Percentiles rank a stretch among this genome's conserved stretches.
Conservation (phyloP, 495 filamentous ascomycete species). For the Annulohypoxylon maeteangense region DNA sequence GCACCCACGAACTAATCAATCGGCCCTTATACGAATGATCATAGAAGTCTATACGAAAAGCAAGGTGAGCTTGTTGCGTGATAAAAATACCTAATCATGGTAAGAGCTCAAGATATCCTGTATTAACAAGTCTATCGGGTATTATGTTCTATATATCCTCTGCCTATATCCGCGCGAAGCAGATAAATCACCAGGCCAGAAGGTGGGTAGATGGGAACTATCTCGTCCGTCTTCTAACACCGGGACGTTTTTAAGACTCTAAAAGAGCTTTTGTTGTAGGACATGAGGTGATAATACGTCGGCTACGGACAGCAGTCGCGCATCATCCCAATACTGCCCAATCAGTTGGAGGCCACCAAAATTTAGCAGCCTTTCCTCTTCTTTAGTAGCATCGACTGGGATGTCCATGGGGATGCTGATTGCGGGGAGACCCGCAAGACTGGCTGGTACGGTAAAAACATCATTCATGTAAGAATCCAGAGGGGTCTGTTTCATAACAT, state of each 20-base stretch:
- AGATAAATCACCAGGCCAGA: not conserved
- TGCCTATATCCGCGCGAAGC: not conserved
- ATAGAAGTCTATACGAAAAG: not conserved
- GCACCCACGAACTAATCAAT: not conserved
- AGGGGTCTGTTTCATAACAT: slow-evolving; percentile 54
- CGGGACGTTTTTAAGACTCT: not conserved
- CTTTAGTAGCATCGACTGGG: slow-evolving; percentile 44
- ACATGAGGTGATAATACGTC: slow-evolving; percentile 39
- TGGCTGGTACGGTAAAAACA: slow-evolving; percentile 95
- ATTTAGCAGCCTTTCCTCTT: slow-evolving; percentile 36
- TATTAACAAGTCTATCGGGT: slow-evolving; percentile 24
- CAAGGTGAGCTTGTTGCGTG: not conserved
- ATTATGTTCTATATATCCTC: slow-evolving; percentile 25
- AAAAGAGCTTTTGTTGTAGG: slow-evolving; percentile 19
- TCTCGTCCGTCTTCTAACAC: not conserved
- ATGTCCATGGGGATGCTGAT: slow-evolving; percentile 79
- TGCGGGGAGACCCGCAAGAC: slow-evolving; percentile 89
- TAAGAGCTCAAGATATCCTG: slow-evolving; percentile 16
- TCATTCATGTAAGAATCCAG: slow-evolving; percentile 82
- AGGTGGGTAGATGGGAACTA: not conserved
- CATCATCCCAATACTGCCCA: slow-evolving; percentile 91
- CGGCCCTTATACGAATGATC: not conserved
- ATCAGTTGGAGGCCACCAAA: slow-evolving; percentile 86
- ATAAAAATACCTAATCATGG: slow-evolving; percentile 1
- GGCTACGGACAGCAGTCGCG: slow-evolving; percentile 68